Evolutionary conservation across 208 protist genomes (phyloP).

Genomic region (Spongospora subterranea): DNA sequence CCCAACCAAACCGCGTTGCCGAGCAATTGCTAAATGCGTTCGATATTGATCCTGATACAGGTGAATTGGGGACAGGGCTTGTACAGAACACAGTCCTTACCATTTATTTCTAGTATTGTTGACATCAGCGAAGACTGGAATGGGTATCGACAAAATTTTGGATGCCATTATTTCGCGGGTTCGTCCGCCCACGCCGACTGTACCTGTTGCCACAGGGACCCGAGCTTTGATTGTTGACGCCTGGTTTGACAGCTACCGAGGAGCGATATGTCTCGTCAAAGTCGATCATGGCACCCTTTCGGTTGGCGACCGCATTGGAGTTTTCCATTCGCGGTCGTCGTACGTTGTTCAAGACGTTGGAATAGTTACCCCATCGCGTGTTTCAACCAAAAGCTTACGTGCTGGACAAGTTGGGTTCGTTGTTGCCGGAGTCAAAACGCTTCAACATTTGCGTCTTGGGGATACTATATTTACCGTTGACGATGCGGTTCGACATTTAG

Average conservation of each 20-base stretch:
- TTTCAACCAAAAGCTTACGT: background rate
- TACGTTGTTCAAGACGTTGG: constrained; percentile 44
- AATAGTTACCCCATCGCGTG: background rate
- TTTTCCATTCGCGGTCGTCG: background rate
- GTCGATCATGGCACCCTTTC: background rate
- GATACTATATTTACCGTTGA: constrained; percentile 53
- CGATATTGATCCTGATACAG: constrained; percentile 39
- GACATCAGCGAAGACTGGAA: constrained; percentile 45
- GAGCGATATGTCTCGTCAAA: background rate
- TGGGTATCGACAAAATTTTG: background rate
- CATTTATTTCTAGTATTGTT: background rate
- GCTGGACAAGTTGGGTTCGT: constrained; percentile 33
- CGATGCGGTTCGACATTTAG: background rate
- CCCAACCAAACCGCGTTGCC: background rate
- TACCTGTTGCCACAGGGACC: background rate
- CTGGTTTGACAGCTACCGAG: constrained; percentile 39
- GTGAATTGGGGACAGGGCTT: background rate
- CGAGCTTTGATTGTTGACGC: constrained; percentile 46
- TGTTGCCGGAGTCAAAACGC: constrained; percentile 24
- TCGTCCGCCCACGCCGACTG: background rate
- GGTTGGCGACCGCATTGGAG: constrained; percentile 10
- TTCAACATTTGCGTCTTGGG: constrained; percentile 3
- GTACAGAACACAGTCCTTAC: background rate
- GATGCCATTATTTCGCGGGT: constrained; percentile 28
- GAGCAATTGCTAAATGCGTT: constrained; percentile 30